phyloP scores from a whole-genome alignment of 179 eudicot genomes.

The Nepenthes alata region DNA sequence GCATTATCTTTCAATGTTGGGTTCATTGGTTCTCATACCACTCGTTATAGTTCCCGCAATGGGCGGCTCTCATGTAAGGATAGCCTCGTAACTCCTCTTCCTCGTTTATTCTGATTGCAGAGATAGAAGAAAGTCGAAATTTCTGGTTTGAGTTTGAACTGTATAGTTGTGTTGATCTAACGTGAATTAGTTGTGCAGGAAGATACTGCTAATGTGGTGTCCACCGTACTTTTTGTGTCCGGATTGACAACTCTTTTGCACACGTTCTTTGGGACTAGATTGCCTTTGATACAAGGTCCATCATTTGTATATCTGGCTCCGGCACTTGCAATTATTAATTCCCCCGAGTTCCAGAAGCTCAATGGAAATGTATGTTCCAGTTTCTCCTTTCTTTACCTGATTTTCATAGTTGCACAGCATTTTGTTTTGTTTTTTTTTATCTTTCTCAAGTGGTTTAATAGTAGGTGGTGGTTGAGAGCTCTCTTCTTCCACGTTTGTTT shows the following conservation, averaged over 20 bases:
- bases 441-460: background rate
- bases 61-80: slow-evolving; percentile 84
- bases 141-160: background rate
- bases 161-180: slow-evolving; percentile 30
- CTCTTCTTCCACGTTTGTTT: no score
- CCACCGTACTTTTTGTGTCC: slow-evolving; percentile 76
- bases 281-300: slow-evolving; percentile 92
- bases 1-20: slow-evolving; percentile 78
- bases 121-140: no score
- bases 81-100: background rate
- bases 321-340: slow-evolving; percentile 79
- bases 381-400: background rate
- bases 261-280: slow-evolving; percentile 67
- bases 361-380: slow-evolving; percentile 62
- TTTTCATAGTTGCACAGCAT: background rate
- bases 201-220: slow-evolving; percentile 79
- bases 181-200: slow-evolving; percentile 61
- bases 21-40: slow-evolving; percentile 79
- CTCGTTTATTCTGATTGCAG: background rate
- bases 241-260: slow-evolving; percentile 87
- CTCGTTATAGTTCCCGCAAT: slow-evolving; percentile 90
- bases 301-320: slow-evolving; percentile 92
- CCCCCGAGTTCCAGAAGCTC: slow-evolving; percentile 73
- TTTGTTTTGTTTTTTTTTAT: background rate
- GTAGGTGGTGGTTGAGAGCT: no score